Percentiles rank a stretch among this genome's conserved stretches.
Evolutionary conservation across 1,139 yeast species (phyloP).

Genomic region (Ogataea hybrid): DNA sequence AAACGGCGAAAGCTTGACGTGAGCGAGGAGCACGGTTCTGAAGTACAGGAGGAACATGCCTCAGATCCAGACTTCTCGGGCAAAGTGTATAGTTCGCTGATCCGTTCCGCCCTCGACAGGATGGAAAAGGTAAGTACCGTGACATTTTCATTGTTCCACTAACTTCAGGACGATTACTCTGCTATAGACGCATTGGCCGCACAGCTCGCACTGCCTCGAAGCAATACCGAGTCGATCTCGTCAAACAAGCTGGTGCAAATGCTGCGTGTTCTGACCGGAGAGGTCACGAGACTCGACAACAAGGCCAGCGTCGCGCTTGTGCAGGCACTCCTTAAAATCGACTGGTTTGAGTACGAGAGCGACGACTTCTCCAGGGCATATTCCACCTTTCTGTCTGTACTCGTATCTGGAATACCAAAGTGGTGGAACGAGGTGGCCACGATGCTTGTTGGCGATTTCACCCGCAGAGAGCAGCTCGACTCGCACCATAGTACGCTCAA

Average conservation of each 20-base stretch:
- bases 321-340: constrained; percentile 48
- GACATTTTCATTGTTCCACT: constrained; percentile 5
- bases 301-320: constrained; percentile 44
- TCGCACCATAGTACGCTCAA: constrained; percentile 68
- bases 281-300: constrained; percentile 51
- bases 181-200: constrained; percentile 46
- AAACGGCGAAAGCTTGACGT: constrained; percentile 4
- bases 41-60: constrained; percentile 3
- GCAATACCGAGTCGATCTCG: constrained; percentile 41
- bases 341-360: constrained; percentile 51
- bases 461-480: constrained; percentile 19
- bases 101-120: constrained; percentile 67
- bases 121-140: constrained; percentile 52
- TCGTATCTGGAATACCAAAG: constrained; percentile 83
- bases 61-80: constrained; percentile 38
- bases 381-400: constrained; percentile 70
- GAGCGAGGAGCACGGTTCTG: neutral
- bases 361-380: constrained; percentile 43
- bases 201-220: constrained; percentile 40
- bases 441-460: constrained; percentile 60
- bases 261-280: constrained; percentile 46
- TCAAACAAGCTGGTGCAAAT: constrained; percentile 41
- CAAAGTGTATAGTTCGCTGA: constrained; percentile 61
- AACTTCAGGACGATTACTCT: constrained; percentile 36
- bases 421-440: constrained; percentile 84